Conservation (phyloP, 2,329 filamentous ascomycete genomes). For the Paraphaeosphaeria sporulosa region DNA sequence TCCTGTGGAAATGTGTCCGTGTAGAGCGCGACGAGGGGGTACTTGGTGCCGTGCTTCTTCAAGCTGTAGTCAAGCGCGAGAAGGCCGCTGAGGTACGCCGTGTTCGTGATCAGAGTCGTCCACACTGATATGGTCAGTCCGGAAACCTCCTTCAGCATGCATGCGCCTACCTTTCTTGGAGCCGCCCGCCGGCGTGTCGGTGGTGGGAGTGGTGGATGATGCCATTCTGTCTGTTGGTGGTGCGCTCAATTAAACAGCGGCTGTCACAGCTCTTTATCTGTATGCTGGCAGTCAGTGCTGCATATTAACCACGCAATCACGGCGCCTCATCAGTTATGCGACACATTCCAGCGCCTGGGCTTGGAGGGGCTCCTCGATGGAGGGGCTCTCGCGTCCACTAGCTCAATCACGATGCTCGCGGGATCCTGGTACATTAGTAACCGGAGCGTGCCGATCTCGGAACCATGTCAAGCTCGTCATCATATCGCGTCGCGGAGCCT, state of each 20-base stretch:
- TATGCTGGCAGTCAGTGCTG: constrained; percentile 5
- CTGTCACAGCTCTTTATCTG: background rate
- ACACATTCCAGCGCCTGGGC: background rate
- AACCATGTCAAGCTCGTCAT: constrained; percentile 40
- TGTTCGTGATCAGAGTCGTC: constrained; percentile 88
- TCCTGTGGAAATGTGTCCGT: constrained; percentile 76
- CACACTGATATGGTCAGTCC: constrained; percentile 67
- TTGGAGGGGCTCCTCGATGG: constrained; percentile 6
- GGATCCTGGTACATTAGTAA: constrained; percentile 6
- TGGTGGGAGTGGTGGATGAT: constrained; percentile 23
- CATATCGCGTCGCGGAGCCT: constrained; percentile 40
- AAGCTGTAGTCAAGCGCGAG: constrained; percentile 83
- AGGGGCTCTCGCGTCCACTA: constrained; percentile 11
- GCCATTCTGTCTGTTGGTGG: background rate
- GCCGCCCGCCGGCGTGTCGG: constrained; percentile 33
- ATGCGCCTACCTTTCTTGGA: constrained; percentile 48
- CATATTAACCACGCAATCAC: constrained; percentile 2
- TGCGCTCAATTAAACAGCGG: background rate
- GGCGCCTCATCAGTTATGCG: background rate
- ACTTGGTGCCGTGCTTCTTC: constrained; percentile 68
- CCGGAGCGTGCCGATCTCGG: constrained; percentile 32
- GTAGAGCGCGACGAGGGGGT: constrained; percentile 84
- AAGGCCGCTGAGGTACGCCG: constrained; percentile 80
- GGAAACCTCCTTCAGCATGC: background rate
- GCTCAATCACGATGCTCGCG: constrained; percentile 1